Base-by-base conservation (phyloP, 1,284 basidiomycete genomes). In the Phylloboletellus chloephorus region DNA sequence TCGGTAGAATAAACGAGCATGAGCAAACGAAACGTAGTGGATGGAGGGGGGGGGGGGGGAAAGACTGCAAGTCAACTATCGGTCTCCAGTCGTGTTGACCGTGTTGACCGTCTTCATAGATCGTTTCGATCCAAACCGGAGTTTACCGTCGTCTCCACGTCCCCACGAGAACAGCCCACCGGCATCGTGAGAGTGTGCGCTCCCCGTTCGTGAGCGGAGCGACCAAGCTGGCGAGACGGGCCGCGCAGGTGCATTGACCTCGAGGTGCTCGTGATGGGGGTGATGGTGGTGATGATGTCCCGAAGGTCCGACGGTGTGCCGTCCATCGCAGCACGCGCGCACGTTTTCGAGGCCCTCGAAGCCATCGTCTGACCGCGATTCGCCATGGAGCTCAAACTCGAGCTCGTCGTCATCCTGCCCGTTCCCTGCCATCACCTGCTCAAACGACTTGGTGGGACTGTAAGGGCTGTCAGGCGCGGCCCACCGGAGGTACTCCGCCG, bases 301-400 rank as follows among this genome's bases (percentile, higher is more conserved):
- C 15, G 73, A 67, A 43, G 73, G 73, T 0, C 81, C 81, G 25
- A 88, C 82, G 0, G 86, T 87, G 64, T 98, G 95, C 33, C 73
- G 77, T 54, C 95, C 95, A 61, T 94, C 90, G 57, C 93, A 97
- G 64, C 93, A 97, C 2, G 92, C 92, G 23, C 91, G 77, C 19
- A 95, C 91, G 55, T 96, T 95, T 65, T 97, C 94, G 33, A 98
- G 60, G 0, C 93, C 95, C 55, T 98, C 94, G 59, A 82, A 98
- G 2, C 79, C 88, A 37, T 83, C 82, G 50, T 91, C 88, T 7
- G 80, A 83, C 54, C 82, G 69, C 15, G 76, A 75, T 30, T 82
- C 83, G 28, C 80, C 82, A 47, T 88, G 79, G 13, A 86, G 69
- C 57, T 87, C 81, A 53, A 88, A 89, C 54, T 89, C 83, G n/a